Conservation (phyloP, 805 yeast genomes). For the Starmerella stigmatis region DNA sequence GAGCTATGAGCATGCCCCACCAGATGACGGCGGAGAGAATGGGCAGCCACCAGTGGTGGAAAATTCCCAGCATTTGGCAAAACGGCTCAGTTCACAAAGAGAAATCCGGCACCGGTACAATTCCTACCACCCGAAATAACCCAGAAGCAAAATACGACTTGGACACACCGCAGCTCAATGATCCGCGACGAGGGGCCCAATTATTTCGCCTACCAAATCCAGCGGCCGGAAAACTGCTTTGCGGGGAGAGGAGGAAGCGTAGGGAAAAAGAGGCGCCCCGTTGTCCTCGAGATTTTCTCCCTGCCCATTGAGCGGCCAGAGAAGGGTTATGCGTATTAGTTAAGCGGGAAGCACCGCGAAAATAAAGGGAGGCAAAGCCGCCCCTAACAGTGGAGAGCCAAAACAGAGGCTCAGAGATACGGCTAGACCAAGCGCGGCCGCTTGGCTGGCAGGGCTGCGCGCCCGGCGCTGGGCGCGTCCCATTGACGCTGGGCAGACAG, state of each 20-base stretch:
- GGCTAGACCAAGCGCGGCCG: too few relatives aligned
- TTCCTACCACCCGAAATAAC: too few relatives aligned
- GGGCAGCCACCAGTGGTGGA: slow-evolving; percentile 44
- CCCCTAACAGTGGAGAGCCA: neutral
- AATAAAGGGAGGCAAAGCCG: neutral
- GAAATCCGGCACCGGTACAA: neutral
- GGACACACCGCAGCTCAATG: too few relatives aligned
- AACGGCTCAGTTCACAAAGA: too few relatives aligned
- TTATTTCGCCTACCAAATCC: too few relatives aligned
- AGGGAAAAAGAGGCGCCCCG: neutral
- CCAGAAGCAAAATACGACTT: too few relatives aligned
- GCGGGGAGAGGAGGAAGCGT: slow-evolving; percentile 3
- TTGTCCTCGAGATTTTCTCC: neutral
- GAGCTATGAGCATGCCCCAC: slow-evolving; percentile 85
- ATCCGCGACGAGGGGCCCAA: too few relatives aligned
- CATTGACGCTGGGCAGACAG: too few relatives aligned
- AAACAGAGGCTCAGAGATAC: slow-evolving; percentile 7
- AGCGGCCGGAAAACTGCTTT: too few relatives aligned
- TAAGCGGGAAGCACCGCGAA: slow-evolving; percentile 7
- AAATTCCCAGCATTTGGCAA: slow-evolving; percentile 20
- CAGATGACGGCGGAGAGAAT: slow-evolving; percentile 57
- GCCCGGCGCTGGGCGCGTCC: too few relatives aligned
- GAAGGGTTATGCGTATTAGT: slow-evolving; percentile 2
- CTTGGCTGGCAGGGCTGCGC: too few relatives aligned
- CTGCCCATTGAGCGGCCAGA: neutral